Evolutionary conservation across 2,329 filamentous ascomycete species (phyloP).

Genomic region (Xylariales sp.): DNA sequence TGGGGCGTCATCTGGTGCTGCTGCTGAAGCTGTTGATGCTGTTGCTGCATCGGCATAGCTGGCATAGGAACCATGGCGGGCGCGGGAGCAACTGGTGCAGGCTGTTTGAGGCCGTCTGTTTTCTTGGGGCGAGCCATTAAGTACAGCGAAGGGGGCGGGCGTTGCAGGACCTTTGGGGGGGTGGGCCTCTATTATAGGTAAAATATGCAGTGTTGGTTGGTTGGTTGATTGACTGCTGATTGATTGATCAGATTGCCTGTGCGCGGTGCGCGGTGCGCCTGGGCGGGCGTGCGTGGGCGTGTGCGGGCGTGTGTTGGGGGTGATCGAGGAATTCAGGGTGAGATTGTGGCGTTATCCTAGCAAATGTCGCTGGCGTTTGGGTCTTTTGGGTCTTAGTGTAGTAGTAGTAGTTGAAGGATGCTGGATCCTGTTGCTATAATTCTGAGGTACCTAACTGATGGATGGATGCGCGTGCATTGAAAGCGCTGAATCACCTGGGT

Average conservation of each 20-base stretch:
- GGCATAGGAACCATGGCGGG: slow-evolving; percentile 56
- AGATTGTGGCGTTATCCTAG: slow-evolving; percentile 39
- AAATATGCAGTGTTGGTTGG: slow-evolving; percentile 10
- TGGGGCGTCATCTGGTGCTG: slow-evolving; percentile 40
- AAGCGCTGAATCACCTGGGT: slow-evolving; percentile 27
- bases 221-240: not conserved
- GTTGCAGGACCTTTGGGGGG: slow-evolving; percentile 6
- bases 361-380: slow-evolving; percentile 16
- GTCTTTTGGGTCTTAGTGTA: slow-evolving; percentile 20
- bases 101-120: slow-evolving; percentile 52
- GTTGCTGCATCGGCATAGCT: slow-evolving; percentile 44
- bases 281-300: not conserved
- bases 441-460: slow-evolving; percentile 1
- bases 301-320: not conserved
- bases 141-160: slow-evolving; percentile 18
- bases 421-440: slow-evolving; percentile 13
- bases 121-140: slow-evolving; percentile 57
- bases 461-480: slow-evolving; percentile 10
- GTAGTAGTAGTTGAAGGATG: not conserved
- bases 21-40: slow-evolving; percentile 38
- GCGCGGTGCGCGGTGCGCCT: not conserved
- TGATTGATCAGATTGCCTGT: slow-evolving; percentile 1
- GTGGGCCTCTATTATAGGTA: slow-evolving; percentile 34
- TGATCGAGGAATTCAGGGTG: slow-evolving; percentile 31
- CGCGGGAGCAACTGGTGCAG: slow-evolving; percentile 51